phyloP scores from a whole-genome alignment of 2,329 filamentous ascomycete genomes.

The Epichloe hybrida region DNA sequence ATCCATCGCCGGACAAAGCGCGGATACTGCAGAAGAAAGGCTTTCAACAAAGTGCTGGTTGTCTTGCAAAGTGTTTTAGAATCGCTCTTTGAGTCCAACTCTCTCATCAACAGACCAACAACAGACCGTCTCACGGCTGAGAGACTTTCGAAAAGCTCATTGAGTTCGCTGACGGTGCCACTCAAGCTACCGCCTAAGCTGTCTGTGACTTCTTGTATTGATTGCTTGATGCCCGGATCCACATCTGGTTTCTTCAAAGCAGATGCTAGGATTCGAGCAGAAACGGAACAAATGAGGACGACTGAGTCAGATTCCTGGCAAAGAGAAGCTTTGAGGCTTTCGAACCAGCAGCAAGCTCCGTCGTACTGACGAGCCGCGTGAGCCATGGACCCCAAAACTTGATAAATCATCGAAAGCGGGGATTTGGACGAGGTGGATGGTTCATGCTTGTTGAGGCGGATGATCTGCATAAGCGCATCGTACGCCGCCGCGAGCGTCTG shows the following conservation, averaged over 20 bases:
- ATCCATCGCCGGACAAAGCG: constrained; percentile 49
- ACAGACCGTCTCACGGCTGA: constrained; percentile 41
- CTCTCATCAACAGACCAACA: constrained; percentile 31
- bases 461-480: constrained; percentile 16
- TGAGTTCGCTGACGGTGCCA: constrained; percentile 44
- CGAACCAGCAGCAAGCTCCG: constrained; percentile 43
- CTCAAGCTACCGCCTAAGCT: constrained; percentile 45
- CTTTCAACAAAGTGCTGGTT: constrained; percentile 32
- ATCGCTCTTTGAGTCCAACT: constrained; percentile 10
- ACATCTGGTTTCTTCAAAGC: constrained; percentile 31
- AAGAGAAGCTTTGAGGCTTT: constrained; percentile 27
- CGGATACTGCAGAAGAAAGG: constrained; percentile 44
- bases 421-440: constrained; percentile 25
- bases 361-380: constrained; percentile 30
- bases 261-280: constrained; percentile 41
- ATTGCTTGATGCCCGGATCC: constrained; percentile 24
- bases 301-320: constrained; percentile 28
- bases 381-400: constrained; percentile 36
- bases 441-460: constrained; percentile 22
- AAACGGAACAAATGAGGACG: constrained; percentile 36
- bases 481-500: constrained; percentile 20
- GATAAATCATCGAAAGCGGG: constrained; percentile 35
- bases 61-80: constrained; percentile 5
- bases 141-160: constrained; percentile 45
- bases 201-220: constrained; percentile 36